Conservation (phyloP, 108 stramenopile genomes). For the Cyclotella choctawhatcheeana region DNA sequence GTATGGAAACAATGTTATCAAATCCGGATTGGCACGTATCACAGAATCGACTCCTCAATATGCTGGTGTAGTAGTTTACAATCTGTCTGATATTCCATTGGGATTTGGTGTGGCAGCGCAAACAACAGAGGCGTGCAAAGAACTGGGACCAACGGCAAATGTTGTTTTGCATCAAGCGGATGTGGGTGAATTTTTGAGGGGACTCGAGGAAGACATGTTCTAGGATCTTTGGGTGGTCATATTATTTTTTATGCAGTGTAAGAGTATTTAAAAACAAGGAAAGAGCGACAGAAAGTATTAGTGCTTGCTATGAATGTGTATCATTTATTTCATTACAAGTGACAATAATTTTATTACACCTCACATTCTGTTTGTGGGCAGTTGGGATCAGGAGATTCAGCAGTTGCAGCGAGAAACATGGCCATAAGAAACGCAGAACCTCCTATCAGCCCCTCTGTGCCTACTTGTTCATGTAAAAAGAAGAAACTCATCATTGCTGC, state of each 20-base stretch:
- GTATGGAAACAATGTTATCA: conserved; percentile 98
- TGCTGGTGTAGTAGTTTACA: conserved; percentile 98
- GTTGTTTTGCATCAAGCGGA: conserved; percentile 99
- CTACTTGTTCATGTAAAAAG: conserved; percentile 64
- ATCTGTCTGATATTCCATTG: conserved; percentile 93
- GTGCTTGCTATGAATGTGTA: not conserved
- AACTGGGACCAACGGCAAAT: conserved; percentile 94
- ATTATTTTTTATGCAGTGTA: not conserved
- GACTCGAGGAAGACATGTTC: conserved; percentile 93
- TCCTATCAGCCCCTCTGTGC: conserved; percentile 62
- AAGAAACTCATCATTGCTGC: conserved; percentile 69
- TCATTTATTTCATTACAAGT: not conserved
- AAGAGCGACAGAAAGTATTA: not conserved
- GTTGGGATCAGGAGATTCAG: conserved; percentile 58
- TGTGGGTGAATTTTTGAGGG: conserved; percentile 97
- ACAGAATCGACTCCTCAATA: conserved; percentile 97
- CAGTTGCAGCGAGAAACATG: conserved; percentile 73
- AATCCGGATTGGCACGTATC: conserved; percentile 94
- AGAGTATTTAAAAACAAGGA: not conserved
- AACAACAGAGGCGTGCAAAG: conserved; percentile 90
- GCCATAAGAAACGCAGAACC: conserved; percentile 66
- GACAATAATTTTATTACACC: conserved; percentile 28
- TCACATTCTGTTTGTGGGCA: conserved; percentile 55
- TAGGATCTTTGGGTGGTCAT: conserved; percentile 24
- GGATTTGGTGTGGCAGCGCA: conserved; percentile 99